phyloP scores from a whole-genome alignment of 306 rosid species.

The Cucumis melo region DNA sequence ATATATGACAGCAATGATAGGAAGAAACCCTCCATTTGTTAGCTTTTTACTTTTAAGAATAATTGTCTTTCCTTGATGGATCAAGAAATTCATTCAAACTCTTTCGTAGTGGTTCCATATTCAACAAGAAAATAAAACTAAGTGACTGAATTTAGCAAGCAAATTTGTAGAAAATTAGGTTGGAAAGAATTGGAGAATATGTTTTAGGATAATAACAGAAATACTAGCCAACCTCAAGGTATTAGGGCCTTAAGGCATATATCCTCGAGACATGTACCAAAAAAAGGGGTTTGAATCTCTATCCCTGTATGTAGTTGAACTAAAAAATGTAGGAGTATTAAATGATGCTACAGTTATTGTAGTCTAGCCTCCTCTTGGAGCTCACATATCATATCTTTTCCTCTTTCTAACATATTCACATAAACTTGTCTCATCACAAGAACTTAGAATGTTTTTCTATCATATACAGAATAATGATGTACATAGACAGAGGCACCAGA shows the following conservation, averaged over 20 bases:
- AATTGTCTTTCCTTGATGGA: background rate
- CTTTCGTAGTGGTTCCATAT: background rate
- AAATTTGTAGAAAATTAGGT: background rate
- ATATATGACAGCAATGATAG: background rate
- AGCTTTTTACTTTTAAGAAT: background rate
- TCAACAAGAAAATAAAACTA: background rate
- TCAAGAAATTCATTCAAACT: background rate
- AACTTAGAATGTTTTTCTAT: background rate
- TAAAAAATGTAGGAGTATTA: background rate
- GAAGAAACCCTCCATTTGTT: background rate
- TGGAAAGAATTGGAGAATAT: background rate
- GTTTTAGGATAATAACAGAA: background rate
- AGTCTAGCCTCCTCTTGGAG: background rate
- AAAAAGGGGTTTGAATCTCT: too few relatives aligned
- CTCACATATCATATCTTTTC: background rate
- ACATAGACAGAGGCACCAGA: background rate
- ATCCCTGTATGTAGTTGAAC: background rate
- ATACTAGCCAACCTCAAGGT: background rate
- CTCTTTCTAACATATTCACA: background rate
- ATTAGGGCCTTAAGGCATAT: background rate
- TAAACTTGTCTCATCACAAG: background rate
- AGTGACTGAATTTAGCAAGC: background rate
- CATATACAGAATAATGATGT: too few relatives aligned
- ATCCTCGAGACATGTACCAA: background rate
- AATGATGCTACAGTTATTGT: background rate